Base-by-base conservation (phyloP, 176 grass and related monocot species). In the Ensete glaucum region DNA sequence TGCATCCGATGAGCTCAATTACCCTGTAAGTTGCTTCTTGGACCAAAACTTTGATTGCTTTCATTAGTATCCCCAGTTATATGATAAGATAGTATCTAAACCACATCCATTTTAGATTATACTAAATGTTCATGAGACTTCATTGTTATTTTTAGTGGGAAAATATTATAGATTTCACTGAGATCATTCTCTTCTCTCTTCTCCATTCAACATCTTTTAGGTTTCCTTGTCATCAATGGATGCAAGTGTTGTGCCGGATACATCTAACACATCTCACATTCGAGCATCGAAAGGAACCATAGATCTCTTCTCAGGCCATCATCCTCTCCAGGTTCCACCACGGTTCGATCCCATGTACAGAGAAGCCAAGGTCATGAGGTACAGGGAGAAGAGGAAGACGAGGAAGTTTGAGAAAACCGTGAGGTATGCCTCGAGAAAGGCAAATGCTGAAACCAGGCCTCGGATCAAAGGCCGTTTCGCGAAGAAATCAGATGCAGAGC, bases 381-480 rank as follows among this genome's bases (percentile, higher is more conserved):
- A 74, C 51, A 74, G 23, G 52, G 72, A 74, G 72, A 74, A 74
- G 53, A 74, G 72, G 72, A 74, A 55, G 72, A 56, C 1, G 22
- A 74, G 72, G 14, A 74, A 29, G 53, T 74, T 74, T 2, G 53
- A 74, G 23, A 74, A 74, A 53, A 74, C 77, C 16, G 82, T 75
- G 59, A 63, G 86, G 69, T 85, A 91, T 50, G 80, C 87, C 11
- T 85, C 87, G 55, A 89, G 87, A 68, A 90, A 90, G 64, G 75
- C 83, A 50, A 82, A 84, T 79, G 87, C 85, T 2, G 82, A 94
- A 76, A 71, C 89, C 52, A 63, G 85, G 9, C 88, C 81, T 10
- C 51, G 79, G 19, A 90, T 82, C 69, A 95, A 90, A 62, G 91
- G 88, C 71, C 83, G 85, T 13, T 90, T 90, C n/a, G 76, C 75